Base-by-base conservation (phyloP, 1,139 yeast genomes). In the Lodderomyces pseudojiufengensis region DNA sequence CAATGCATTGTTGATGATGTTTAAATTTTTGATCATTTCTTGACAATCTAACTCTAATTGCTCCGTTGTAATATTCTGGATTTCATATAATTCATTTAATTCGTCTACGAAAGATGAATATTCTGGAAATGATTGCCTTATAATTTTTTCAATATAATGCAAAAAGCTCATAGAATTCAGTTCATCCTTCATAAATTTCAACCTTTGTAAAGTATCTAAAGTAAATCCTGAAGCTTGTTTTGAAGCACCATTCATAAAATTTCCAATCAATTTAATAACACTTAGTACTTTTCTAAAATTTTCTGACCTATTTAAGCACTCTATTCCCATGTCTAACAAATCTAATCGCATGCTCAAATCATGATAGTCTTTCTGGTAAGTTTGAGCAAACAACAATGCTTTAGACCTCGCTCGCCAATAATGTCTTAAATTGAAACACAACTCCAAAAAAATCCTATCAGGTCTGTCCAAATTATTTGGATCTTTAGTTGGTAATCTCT, bases 381-480 rank as follows among this genome's bases (percentile, higher is more conserved):
- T 80, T 38, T 77, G 77, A 4, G 78, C 63, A 24, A 86, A 65
- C 31, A 84, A 57, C 27, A 92, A 63, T 2, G 95, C 88, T 32
- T 87, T 65, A n/a, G 95, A 80, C 46, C 98, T 69, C 1, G 88
- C 76, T 42, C 76, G 74, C 98, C 98, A 92, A 55, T 92, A 92
- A 40, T 73, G 73, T 42, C 84, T 75, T 51, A 92, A 61, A 50
- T 88, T 85, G 57, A 76, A 84, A 49, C 88, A 84, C 20, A 90
- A 65, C 47, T 82, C 90, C 36, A 92, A 64, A 52, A 76, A 92
- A 1, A 92, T 69, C 41, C 85, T 72, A 56, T 92, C 98, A 2
- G 92, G 80, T 32, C 97, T 68, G 38, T 84, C 92, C 35, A 92
- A 68, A 32, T 77, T 83, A 1, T 59, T 52, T 0, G 84, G 78